Evolutionary conservation across 2,329 filamentous ascomycete genomes (phyloP), one percentile per base, ranked within the genome.

Genomic region (Penicillium nordicum): DNA sequence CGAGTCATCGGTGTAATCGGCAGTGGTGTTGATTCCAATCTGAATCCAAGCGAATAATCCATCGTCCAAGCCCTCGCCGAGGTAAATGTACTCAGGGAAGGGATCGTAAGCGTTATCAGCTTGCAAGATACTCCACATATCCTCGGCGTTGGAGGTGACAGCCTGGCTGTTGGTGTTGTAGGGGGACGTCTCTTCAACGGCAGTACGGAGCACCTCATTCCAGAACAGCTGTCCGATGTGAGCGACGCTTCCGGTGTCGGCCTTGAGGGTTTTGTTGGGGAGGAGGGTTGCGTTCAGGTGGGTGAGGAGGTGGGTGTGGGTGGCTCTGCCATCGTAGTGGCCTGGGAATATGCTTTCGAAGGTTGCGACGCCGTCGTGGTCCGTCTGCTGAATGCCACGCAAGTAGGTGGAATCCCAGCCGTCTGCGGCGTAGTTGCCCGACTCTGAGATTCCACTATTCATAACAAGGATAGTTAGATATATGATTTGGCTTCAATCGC

Each of bases 211-310:
- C 47, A 72, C 71, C 52, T 80, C 75, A 57, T 80, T 78, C 65
- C 79, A 76, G 71, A 80, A 81, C 46, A 81, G 69, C 61, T 82
- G 78, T 21, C 79, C 79, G 23, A 80, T 77, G 61, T 82, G 80
- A 2, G 78, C 74, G 41, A 80, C 74, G 47, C 60, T 70, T 43
- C 68, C 68, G 32, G 71, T 76, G 53, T 73, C 76, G 34, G 75
- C 74, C 32, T 72, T 66, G 50, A 79, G 74, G 43, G 79, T 81
- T 58, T 76, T 75, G 69, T 79, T 80, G 40, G 71, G 64, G 38
- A 77, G 71, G 23, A 75, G 48, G 11, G 62, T 67, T 25, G 64
- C 63, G 44, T 71, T 73, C 45, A 69, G 56, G 50, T 82, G 79
- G 3, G 77, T 75, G 52, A 80, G 68, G 46, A 82, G 67, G 63